Evolutionary conservation across 1,284 basidiomycete genomes (phyloP), one percentile per base, ranked within the genome.

Genomic region (Leccinum fuscescens): DNA sequence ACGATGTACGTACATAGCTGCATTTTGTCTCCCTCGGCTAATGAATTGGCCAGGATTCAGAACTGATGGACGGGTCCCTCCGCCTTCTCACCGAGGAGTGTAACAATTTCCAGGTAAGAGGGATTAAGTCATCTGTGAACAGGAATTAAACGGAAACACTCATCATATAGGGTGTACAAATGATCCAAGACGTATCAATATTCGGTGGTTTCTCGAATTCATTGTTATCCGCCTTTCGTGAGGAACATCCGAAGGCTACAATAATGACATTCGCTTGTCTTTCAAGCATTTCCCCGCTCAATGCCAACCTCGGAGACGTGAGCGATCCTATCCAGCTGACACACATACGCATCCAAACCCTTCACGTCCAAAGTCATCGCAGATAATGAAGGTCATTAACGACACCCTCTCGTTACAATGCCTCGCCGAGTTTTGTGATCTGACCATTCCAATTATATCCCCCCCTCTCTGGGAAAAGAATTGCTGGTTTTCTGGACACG

Each of bases 21-120:
- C 22, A 22, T 53, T 20, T 39, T 4, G 4, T 27, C 6, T 31
- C 29, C 35, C 57, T 17, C 53, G 52, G 29, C 48, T 71, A 39
- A 73, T 24, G 33, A 4, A 17, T 35, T 7, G 15, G 49, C 51
- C 50, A 89, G 88, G 80, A 84, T 54, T 73, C 71, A 20, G 79
- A 78, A 46, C 65, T 90, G 51, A 86, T 88, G 81, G 90, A 92
- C 54, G 83, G 81, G 5, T 77, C 85, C 8, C 76, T 92, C 57
- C 80, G 90, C 22, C 73, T 79, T 12, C 82, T 89, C 61, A 78
- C 88, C 2, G 91, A 93, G 70, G 89, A 91, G 64, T 90, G 88
- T 67, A 82, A 92, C 69, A 80, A 80, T 54, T 77, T 88, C 7
- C 90, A 92, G 81, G 89, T 88, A 66, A 62, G n/a, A 8, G 14